These are phyloP conservation scores for Rubia yunnanensis DNA, from an alignment of 257 asterid species.

Conservation along the genomic window DNA sequence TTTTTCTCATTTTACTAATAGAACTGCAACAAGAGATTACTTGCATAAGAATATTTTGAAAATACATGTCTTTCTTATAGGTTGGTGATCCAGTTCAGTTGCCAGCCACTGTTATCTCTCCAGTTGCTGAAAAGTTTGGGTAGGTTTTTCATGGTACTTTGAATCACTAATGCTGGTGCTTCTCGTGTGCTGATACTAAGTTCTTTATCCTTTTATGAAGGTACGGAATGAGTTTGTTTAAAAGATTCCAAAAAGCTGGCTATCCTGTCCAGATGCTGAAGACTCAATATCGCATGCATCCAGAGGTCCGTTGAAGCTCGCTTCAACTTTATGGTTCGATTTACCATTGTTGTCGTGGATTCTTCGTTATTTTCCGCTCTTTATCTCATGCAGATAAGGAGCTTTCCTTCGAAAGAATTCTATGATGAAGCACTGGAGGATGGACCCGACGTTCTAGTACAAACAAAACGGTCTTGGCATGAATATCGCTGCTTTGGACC, in stretches of 20 bases:
- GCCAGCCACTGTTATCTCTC: conserved; percentile 92
- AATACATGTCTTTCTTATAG: conserved; percentile 26
- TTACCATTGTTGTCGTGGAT: not conserved
- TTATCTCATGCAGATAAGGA: conserved; percentile 57
- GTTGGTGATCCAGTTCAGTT: conserved; percentile 98
- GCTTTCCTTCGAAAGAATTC: conserved; percentile 94
- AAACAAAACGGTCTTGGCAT: conserved; percentile 78
- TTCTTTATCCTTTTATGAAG: conserved; percentile 21
- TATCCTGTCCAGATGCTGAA: conserved; percentile 96
- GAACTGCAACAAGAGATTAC: not conserved
- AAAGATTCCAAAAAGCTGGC: conserved; percentile 88
- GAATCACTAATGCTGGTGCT: not conserved
- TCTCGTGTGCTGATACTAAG: conserved; percentile 9
- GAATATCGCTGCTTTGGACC: conserved; percentile 83
- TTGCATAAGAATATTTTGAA: not conserved
- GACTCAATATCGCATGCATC: conserved; percentile 99
- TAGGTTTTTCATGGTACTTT: conserved; percentile 20
- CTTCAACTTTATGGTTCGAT: not conserved
- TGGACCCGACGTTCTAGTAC: conserved; percentile 64
- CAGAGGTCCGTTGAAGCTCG: conserved; percentile 49
- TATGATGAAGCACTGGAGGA: conserved; percentile 70
- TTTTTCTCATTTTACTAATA: not conserved
- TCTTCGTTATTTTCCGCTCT: conserved; percentile 15
- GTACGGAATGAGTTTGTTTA: conserved; percentile 79
- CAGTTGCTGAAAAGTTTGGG: conserved; percentile 70